Conservation (phyloP, 2,329 filamentous ascomycete species). For the Pezicula neosporulosa region DNA sequence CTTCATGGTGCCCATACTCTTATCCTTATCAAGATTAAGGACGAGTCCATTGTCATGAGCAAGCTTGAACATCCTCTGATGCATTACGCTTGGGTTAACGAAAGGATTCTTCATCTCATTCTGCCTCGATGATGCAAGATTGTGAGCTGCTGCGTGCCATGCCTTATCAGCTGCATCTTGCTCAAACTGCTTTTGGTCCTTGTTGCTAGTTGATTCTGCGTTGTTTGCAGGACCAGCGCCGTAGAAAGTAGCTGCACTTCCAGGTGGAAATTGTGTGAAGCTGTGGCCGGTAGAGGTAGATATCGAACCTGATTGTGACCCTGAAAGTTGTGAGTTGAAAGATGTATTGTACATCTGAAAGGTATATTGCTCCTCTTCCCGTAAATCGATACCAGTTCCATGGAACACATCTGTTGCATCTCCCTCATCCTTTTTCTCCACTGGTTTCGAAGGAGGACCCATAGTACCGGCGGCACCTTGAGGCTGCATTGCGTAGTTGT, state of each 20-base stretch:
- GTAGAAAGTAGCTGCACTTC: constrained; percentile 56
- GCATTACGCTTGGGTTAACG: constrained; percentile 23
- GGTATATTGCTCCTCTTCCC: constrained; percentile 81
- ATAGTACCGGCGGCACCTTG: constrained; percentile 38
- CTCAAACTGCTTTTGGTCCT: constrained; percentile 60
- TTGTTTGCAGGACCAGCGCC: constrained; percentile 66
- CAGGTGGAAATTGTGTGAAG: constrained; percentile 51
- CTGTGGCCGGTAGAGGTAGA: constrained; percentile 41
- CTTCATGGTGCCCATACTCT: constrained; percentile 39
- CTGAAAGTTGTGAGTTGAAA: constrained; percentile 38
- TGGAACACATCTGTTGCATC: constrained; percentile 82
- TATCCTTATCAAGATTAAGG: constrained; percentile 54
- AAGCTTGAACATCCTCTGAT: constrained; percentile 49
- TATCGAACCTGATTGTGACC: constrained; percentile 35
- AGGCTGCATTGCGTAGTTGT: constrained; percentile 30
- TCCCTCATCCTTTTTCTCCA: constrained; percentile 56
- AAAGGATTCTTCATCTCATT: constrained; percentile 56
- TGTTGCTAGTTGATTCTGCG: constrained; percentile 40
- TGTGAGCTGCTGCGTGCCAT: constrained; percentile 60
- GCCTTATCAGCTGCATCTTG: constrained; percentile 63
- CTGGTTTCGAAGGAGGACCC: constrained; percentile 58
- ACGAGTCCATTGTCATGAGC: constrained; percentile 54
- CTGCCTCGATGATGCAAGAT: constrained; percentile 51
- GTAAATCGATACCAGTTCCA: constrained; percentile 81
- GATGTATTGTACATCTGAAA: constrained; percentile 61